Base-by-base conservation (phyloP, 805 yeast species). In the Zygoascus flipseniorum region DNA sequence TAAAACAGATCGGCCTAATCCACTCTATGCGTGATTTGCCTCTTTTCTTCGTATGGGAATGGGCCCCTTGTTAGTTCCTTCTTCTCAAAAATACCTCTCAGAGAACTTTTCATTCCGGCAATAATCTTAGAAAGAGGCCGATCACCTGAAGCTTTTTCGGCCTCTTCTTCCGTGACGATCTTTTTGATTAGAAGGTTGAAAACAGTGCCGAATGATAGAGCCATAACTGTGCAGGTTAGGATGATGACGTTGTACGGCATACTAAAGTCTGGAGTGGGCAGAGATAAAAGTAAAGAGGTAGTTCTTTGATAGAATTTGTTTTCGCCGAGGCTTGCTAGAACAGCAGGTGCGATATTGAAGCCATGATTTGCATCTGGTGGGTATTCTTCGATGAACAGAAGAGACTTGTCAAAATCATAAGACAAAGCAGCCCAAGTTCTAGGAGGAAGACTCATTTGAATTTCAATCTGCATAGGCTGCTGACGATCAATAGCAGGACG, bases 331-430 rank as follows among this genome's bases (percentile, higher is more conserved):
- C 87, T 78, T 2, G 85, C 77, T 11, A 89, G 75, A 10, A 88
- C 85, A 5, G 96, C 96, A 0, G 98, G 96, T 23, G 93, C 93
- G 45, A 93, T 81, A 55, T 90, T 92, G 69, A 93, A 93, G 0
- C 99, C 99, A 62, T 93, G 97, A 66, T 93, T 93, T 1, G 99
- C 98, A 73, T 93, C 99, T 1, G 99, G 99, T n/a, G 99, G 99
- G 64, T 93, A 93, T 66, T 93, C 98, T 2, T 89, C 86, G 56
- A 86, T 82, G 54, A 84, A 77, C 31, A 93, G 74, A 65, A 93
- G 74, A 0, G 96, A 82, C 67, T 90, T 93, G 65, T 93, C 98
- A 65, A 92, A 90, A 53, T 83, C 79, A 65, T 86, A 86, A 2
- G 85, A 80, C 51, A 89, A 60, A 1, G 84, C 76, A 46, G 86